phyloP scores from a whole-genome alignment of 1,139 yeast species.

The Meyerozyma guilliermondii region DNA sequence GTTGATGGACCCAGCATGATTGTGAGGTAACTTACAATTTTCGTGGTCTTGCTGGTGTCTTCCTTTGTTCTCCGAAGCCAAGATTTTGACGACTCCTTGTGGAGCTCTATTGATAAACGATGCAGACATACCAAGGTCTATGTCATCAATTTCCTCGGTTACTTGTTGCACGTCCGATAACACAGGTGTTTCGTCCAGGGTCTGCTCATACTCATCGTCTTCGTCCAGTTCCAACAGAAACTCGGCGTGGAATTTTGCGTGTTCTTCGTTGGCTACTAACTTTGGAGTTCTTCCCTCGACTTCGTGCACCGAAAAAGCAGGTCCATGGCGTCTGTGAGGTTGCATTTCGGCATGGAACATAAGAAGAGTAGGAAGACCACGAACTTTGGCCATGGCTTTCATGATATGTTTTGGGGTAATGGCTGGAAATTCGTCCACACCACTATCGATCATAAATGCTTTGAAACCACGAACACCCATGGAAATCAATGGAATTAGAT shows the following conservation, averaged over 20 bases:
- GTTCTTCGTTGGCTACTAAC: slow-evolving; percentile 18
- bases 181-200: background rate
- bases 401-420: slow-evolving; percentile 59
- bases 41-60: slow-evolving; percentile 24
- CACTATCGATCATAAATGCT: slow-evolving; percentile 85
- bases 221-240: slow-evolving; percentile 17
- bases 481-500: slow-evolving; percentile 66
- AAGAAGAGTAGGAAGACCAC: slow-evolving; percentile 60
- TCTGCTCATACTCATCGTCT: slow-evolving; percentile 8
- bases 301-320: slow-evolving; percentile 18
- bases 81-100: slow-evolving; percentile 28
- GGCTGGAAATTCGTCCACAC: slow-evolving; percentile 92
- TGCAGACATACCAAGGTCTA: slow-evolving; percentile 43
- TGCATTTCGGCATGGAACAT: slow-evolving; percentile 96
- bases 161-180: background rate
- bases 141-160: slow-evolving; percentile 24
- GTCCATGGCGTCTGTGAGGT: slow-evolving; percentile 26
- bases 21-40: slow-evolving; percentile 32
- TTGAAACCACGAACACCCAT: slow-evolving; percentile 92
- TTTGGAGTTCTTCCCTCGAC: slow-evolving; percentile 18
- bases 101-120: slow-evolving; percentile 42
- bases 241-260: slow-evolving; percentile 7
- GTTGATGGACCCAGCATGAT: slow-evolving; percentile 36
- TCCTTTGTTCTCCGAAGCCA: slow-evolving; percentile 14
- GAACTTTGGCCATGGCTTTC: slow-evolving; percentile 58